Evolutionary conservation across 257 asterid genomes (phyloP).

Genomic region (Solanum sitiens): DNA sequence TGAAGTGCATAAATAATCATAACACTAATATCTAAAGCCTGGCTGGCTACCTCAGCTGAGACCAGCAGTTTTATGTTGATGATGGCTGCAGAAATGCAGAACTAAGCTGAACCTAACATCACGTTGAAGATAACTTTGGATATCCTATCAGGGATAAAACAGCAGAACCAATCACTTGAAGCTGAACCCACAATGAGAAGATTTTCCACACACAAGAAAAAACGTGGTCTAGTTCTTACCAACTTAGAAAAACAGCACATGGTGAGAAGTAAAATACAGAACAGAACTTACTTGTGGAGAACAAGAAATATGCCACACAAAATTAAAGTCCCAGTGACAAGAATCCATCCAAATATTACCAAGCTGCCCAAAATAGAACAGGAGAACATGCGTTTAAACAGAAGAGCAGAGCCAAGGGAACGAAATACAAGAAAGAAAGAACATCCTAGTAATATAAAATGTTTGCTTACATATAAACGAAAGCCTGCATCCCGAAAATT

Average conservation of each 20-base stretch:
- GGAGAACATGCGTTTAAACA: not conserved
- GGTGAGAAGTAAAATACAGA: not conserved
- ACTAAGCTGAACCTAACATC: not conserved
- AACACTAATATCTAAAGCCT: not conserved
- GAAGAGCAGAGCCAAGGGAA: not conserved
- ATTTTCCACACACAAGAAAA: not conserved
- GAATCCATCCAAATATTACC: constrained; percentile 83
- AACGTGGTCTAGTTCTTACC: not conserved
- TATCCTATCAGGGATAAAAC: not conserved
- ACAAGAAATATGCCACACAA: constrained; percentile 80
- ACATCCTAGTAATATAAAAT: not conserved
- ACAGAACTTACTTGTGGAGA: constrained; percentile 64
- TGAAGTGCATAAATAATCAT: not conserved
- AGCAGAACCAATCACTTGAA: not conserved
- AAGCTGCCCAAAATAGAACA: constrained; percentile 45
- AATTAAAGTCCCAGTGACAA: constrained; percentile 73
- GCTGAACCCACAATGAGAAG: not conserved
- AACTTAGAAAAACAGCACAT: not conserved
- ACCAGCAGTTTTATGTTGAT: not conserved
- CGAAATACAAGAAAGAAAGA: not conserved
- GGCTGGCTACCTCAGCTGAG: not conserved
- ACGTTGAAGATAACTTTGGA: not conserved
- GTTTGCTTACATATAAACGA: constrained; percentile 71
- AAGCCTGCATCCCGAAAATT: constrained; percentile 65
- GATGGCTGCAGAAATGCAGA: not conserved